Percentiles rank a stretch among this genome's conserved stretches.
These are phyloP conservation scores for Cytidiella melzeri DNA, from an alignment of 768 basidiomycete genomes.

Conservation along the genomic window DNA sequence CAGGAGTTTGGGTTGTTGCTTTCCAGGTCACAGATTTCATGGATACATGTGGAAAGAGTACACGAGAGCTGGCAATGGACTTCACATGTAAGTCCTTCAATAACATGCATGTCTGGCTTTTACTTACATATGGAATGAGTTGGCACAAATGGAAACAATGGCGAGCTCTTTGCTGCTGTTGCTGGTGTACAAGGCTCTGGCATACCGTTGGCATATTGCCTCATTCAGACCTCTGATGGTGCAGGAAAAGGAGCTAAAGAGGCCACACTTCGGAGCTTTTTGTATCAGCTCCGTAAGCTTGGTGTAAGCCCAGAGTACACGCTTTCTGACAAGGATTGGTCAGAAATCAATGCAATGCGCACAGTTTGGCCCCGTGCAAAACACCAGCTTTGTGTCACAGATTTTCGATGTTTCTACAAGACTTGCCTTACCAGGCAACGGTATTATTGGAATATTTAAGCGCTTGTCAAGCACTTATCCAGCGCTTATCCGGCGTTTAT, in stretches of 20 bases:
- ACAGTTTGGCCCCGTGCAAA: constrained; percentile 26
- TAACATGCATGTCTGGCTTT: neutral
- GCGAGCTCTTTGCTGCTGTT: constrained; percentile 28
- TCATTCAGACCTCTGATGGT: constrained; percentile 10
- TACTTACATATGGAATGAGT: constrained; percentile 14
- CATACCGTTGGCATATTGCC: constrained; percentile 28
- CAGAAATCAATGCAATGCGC: constrained; percentile 29
- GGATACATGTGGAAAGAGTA: constrained; percentile 1
- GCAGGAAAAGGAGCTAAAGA: constrained; percentile 23
- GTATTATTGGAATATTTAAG: too few relatives aligned
- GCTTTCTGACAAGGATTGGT: constrained; percentile 28
- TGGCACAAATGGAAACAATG: constrained; percentile 28
- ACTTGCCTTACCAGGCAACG: too few relatives aligned
- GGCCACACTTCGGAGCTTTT: constrained; percentile 17
- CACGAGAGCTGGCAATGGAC: constrained; percentile 13
- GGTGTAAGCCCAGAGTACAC: constrained; percentile 22
- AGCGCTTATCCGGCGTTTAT: too few relatives aligned
- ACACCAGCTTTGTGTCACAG: constrained; percentile 32
- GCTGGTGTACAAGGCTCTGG: constrained; percentile 29
- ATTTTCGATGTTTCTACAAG: too few relatives aligned
- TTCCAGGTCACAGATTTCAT: constrained; percentile 12
- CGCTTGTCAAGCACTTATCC: too few relatives aligned
- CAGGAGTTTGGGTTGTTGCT: constrained; percentile 6
- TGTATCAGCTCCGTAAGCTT: constrained; percentile 22
- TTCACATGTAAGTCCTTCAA: constrained; percentile 9